phyloP scores from a whole-genome alignment of 345 rosid species.

The Arabis alpina region DNA sequence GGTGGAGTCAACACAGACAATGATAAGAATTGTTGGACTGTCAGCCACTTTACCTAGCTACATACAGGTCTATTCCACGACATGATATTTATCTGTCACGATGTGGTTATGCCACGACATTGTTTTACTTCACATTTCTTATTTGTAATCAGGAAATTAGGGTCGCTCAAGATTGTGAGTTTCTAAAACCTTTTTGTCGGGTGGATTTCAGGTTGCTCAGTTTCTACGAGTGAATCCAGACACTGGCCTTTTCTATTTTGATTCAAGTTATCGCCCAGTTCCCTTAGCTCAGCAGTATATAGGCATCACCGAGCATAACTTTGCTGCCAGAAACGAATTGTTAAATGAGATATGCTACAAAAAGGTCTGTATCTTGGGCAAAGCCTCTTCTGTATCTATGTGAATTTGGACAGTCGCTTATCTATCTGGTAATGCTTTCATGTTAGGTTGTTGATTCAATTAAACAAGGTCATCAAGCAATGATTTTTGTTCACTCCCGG shows the following conservation, averaged over 20 bases:
- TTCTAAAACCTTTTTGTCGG: slow-evolving; percentile 18
- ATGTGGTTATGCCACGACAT: slow-evolving; percentile 25
- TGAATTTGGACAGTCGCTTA: slow-evolving; percentile 36
- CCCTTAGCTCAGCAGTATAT: slow-evolving; percentile 98
- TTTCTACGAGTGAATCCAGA: slow-evolving; percentile 93
- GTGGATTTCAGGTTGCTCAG: slow-evolving; percentile 77
- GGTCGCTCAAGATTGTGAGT: slow-evolving; percentile 12
- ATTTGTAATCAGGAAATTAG: neutral
- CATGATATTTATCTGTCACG: slow-evolving; percentile 26
- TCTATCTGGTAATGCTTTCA: slow-evolving; percentile 27
- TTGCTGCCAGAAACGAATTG: slow-evolving; percentile 76
- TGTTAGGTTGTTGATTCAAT: slow-evolving; percentile 83
- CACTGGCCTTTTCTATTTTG: slow-evolving; percentile 91
- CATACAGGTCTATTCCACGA: slow-evolving; percentile 65
- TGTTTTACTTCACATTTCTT: slow-evolving; percentile 15
- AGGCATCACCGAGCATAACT: slow-evolving; percentile 94
- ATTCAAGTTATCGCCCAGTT: slow-evolving; percentile 97
- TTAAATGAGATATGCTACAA: slow-evolving; percentile 92
- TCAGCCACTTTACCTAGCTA: slow-evolving; percentile 98
- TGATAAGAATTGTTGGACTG: slow-evolving; percentile 98
- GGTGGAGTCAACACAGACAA: slow-evolving; percentile 98
- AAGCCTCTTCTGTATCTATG: slow-evolving; percentile 18
- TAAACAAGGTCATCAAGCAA: slow-evolving; percentile 92
- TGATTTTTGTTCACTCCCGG: slow-evolving; percentile 97
- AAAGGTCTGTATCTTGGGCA: slow-evolving; percentile 58